Percentiles rank a stretch among this genome's conserved stretches.
phyloP scores from a whole-genome alignment of 306 rosid genomes.

The Malus sieversii region DNA sequence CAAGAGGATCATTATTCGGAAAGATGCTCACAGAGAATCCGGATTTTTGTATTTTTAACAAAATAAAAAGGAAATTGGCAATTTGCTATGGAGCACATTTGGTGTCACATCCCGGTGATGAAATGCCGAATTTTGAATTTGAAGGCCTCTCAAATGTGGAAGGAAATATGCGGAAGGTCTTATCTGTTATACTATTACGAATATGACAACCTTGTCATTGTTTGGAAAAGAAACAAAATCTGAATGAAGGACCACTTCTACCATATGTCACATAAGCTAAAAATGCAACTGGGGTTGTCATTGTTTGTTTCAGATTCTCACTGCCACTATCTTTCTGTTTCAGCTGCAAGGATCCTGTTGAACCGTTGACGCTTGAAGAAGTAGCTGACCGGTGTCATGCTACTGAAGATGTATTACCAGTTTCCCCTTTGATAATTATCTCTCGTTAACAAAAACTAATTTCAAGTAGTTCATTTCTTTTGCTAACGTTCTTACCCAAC shows the following conservation, averaged over 20 bases:
- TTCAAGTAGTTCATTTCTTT: neutral
- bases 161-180: neutral
- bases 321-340: conserved; percentile 13
- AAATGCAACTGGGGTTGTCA: neutral
- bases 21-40: neutral
- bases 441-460: neutral
- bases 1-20: neutral
- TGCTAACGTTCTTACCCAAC: neutral
- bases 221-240: neutral
- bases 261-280: neutral
- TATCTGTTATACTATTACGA: neutral
- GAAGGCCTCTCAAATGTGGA: neutral
- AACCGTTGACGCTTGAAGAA: conserved; percentile 51
- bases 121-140: neutral
- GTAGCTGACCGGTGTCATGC: conserved; percentile 61
- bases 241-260: neutral
- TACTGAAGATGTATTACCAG: conserved; percentile 55
- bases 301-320: neutral
- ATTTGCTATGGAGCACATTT: neutral
- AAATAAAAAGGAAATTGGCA: neutral
- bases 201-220: neutral
- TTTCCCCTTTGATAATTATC: neutral
- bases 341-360: conserved; percentile 60
- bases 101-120: neutral
- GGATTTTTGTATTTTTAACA: neutral